phyloP scores from a whole-genome alignment of 352 stramenopile species.

The Globisporangium camurandrum region DNA sequence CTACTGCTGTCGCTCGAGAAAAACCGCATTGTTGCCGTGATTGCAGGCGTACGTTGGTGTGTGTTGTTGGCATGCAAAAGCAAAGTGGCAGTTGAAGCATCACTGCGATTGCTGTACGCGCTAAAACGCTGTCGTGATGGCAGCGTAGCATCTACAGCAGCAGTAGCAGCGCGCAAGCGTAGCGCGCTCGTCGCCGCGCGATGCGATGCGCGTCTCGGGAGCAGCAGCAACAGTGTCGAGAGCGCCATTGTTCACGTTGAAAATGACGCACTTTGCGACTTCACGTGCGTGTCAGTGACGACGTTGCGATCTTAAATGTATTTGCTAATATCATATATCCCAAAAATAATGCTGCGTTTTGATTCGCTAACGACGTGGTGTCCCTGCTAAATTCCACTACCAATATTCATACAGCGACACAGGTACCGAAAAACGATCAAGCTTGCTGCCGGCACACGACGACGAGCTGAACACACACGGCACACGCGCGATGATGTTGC shows the following conservation, averaged over 20 bases:
- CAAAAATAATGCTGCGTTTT: too few species aligned
- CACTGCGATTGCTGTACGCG: neutral
- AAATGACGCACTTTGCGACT: neutral
- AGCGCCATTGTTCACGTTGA: neutral
- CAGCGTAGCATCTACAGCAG: too few species aligned
- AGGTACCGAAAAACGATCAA: neutral
- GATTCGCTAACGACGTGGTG: too few species aligned
- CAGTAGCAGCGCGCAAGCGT: neutral
- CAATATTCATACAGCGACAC: too few species aligned
- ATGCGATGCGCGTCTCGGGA: neutral
- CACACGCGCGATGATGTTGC: slow-evolving; percentile 29
- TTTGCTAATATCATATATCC: too few species aligned
- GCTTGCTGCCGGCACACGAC: neutral
- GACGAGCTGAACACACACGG: neutral
- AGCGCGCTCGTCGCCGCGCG: neutral
- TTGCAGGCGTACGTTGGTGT: too few species aligned
- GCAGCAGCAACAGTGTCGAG: neutral
- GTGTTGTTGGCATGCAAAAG: neutral
- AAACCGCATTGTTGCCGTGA: too few species aligned
- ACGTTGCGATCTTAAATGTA: too few species aligned
- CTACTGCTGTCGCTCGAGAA: neutral
- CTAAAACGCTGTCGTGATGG: neutral
- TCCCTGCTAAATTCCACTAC: too few species aligned
- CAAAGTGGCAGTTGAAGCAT: neutral
- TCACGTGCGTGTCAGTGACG: neutral